Conservation (phyloP, 2,329 filamentous ascomycete genomes). For the Phaeomoniella chlamydospora region DNA sequence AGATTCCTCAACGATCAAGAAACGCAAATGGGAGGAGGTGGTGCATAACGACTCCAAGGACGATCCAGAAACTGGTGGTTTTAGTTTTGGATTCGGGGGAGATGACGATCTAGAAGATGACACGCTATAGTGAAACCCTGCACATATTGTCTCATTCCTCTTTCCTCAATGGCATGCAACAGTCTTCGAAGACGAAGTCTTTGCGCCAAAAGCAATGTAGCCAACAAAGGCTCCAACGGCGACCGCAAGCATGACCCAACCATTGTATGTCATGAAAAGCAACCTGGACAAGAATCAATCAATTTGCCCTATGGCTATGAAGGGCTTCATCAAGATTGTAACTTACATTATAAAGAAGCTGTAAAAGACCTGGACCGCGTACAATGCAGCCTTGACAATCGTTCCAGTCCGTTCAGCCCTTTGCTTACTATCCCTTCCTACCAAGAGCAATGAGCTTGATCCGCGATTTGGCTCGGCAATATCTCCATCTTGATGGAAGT, state of each 20-base stretch:
- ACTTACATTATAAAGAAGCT: conserved; percentile 99
- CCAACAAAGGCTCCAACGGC: conserved; percentile 79
- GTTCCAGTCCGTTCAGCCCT: conserved; percentile 53
- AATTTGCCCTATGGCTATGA: not conserved
- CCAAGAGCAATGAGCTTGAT: conserved; percentile 55
- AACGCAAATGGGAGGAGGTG: conserved; percentile 75
- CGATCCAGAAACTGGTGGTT: conserved; percentile 27
- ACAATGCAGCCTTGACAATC: conserved; percentile 66
- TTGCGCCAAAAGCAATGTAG: conserved; percentile 66
- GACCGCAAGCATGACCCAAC: conserved; percentile 90
- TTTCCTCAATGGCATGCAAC: conserved; percentile 69
- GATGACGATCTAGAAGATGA: conserved; percentile 24
- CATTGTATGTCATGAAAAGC: conserved; percentile 99
- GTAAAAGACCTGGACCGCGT: conserved; percentile 92
- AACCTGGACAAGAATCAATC: conserved; percentile 46
- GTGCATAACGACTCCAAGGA: conserved; percentile 41
- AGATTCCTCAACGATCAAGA: conserved; percentile 38
- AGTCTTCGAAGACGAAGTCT: conserved; percentile 60
- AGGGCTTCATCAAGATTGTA: not conserved
- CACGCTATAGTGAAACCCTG: conserved; percentile 1
- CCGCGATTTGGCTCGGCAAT: conserved; percentile 16
- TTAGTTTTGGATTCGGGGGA: conserved; percentile 51
- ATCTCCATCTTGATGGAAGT: conserved; percentile 8
- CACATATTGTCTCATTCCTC: not conserved
- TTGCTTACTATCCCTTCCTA: conserved; percentile 55